Conservation (phyloP, 1,284 basidiomycete genomes). For the Uromyces viciae-fabae region DNA sequence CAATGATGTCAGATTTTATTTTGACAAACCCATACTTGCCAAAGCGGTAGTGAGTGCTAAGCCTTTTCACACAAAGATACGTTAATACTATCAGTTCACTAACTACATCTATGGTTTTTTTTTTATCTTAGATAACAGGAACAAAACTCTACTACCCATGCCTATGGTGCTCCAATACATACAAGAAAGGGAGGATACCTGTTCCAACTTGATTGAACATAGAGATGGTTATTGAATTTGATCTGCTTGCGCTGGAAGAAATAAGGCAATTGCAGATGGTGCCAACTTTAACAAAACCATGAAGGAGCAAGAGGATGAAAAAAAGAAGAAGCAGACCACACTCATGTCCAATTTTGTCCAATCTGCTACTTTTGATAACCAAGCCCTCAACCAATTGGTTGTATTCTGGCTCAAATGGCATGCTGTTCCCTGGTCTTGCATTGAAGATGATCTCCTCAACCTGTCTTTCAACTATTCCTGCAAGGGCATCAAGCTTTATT, state of each 20-base stretch:
- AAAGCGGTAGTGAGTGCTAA: neutral
- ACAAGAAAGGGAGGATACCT: neutral
- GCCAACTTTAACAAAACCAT: neutral
- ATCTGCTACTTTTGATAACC: neutral
- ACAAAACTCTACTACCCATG: neutral
- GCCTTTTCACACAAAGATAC: neutral
- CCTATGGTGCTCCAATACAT: neutral
- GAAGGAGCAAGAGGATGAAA: neutral
- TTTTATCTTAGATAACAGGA: neutral
- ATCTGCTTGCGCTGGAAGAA: neutral
- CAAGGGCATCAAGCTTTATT: neutral
- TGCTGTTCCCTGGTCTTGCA: neutral
- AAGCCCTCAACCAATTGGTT: neutral
- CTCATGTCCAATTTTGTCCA: neutral
- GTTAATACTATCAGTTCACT: neutral
- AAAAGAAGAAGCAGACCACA: neutral
- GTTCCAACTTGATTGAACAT: neutral
- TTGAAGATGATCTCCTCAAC: neutral
- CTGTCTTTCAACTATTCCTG: neutral
- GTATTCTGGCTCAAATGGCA: no score
- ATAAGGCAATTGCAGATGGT: neutral
- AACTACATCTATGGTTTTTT: neutral
- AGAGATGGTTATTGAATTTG: neutral
- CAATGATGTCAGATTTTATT: neutral
- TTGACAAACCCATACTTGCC: neutral